Evolutionary conservation across 768 basidiomycete genomes (phyloP).

Genomic region (Xerocomus brunneocitrinus): DNA sequence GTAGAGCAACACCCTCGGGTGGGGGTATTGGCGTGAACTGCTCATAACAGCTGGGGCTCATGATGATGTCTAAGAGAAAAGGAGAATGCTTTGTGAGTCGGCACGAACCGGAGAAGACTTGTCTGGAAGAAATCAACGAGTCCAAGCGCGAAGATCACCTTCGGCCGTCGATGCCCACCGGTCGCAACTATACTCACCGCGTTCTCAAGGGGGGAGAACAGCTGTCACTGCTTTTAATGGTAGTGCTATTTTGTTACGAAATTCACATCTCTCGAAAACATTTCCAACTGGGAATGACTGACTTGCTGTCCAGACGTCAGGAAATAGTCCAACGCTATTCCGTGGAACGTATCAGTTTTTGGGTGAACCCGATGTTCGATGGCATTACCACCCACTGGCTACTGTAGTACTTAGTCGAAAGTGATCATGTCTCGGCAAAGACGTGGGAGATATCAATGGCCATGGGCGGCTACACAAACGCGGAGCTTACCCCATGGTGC

Average conservation of each 20-base stretch:
- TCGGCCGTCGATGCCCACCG: background rate
- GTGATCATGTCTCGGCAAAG: background rate
- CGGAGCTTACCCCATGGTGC: background rate
- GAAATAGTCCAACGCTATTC: no score
- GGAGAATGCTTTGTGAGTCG: conserved; percentile 2
- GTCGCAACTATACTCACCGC: background rate
- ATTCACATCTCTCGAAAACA: background rate
- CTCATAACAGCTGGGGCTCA: conserved; percentile 5
- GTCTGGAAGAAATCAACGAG: background rate
- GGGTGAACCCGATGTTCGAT: no score
- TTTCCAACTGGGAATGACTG: no score
- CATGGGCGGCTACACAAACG: no score
- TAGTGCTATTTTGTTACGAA: background rate
- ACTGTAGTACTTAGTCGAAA: no score
- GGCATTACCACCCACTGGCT: no score
- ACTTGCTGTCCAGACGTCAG: no score
- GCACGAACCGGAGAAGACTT: conserved; percentile 14
- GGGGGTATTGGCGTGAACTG: background rate
- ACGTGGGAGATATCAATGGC: background rate
- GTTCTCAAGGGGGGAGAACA: background rate
- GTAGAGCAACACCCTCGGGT: conserved; percentile 14
- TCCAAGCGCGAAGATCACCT: background rate
- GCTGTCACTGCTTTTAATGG: background rate
- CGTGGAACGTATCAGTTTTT: no score
- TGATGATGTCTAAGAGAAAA: background rate